phyloP scores from a whole-genome alignment of 2,329 filamentous ascomycete genomes.

The Fusarium illudens region DNA sequence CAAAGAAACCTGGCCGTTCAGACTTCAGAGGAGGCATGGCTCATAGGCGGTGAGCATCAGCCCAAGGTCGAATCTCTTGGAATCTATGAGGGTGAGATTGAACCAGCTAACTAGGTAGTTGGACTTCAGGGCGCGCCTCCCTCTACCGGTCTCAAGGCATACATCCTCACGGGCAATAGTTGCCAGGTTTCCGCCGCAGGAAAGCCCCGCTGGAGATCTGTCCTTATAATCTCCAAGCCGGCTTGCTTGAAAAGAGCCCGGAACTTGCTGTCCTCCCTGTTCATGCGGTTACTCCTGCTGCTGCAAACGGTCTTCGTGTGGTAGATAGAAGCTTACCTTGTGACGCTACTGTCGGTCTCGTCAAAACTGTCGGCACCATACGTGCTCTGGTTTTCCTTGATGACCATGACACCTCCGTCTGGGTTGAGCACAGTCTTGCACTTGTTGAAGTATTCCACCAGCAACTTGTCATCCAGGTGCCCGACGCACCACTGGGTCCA shows the following conservation, averaged over 20 bases:
- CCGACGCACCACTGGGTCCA: slow-evolving; percentile 93
- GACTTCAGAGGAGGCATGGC: too few relatives aligned
- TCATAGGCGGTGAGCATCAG: too few relatives aligned
- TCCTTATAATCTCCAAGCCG: background rate
- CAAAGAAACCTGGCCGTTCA: too few relatives aligned
- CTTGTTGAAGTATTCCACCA: slow-evolving; percentile 71
- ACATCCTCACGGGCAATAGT: background rate
- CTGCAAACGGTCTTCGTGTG: background rate
- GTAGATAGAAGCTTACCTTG: slow-evolving; percentile 55
- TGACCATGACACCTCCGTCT: slow-evolving; percentile 42
- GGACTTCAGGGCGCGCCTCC: too few relatives aligned
- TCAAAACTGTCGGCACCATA: slow-evolving; percentile 74
- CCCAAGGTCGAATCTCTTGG: too few relatives aligned
- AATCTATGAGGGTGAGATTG: too few relatives aligned
- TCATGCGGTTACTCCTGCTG: background rate
- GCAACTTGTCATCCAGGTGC: slow-evolving; percentile 77
- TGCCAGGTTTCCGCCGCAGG: background rate
- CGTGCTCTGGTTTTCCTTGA: slow-evolving; percentile 73
- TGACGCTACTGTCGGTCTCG: slow-evolving; percentile 77
- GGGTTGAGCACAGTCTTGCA: slow-evolving; percentile 57
- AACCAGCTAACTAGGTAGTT: too few relatives aligned
- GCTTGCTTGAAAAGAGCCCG: background rate
- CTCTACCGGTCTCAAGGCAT: background rate
- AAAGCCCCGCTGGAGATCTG: background rate
- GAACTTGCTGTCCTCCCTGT: background rate